Base-by-base conservation (phyloP, 805 yeast species). In the Zygotorulaspora danielsina region DNA sequence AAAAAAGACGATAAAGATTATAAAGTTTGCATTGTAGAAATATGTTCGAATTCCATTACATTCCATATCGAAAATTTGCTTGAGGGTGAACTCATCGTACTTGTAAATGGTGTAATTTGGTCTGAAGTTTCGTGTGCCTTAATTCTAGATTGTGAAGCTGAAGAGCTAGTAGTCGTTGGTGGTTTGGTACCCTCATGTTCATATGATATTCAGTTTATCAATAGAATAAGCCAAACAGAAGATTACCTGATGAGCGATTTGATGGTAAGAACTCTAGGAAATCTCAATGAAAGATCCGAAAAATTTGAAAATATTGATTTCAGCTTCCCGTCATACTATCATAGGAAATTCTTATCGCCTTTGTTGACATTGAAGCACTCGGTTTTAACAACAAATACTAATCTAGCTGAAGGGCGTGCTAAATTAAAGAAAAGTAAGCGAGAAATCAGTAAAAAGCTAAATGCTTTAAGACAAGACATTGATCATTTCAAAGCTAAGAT, bases 21-120 rank as follows among this genome's bases (percentile, higher is more conserved):
- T 41, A 57, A 55, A 46, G 67, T 63, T 19, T 67, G 74, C 48
- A 69, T 75, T 27, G 69, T 71, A 51, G 71, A 70, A 45, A 73
- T 75, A 11, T 76, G 76, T 16, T 72, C 75, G 24, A 75, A 78
- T 7, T 60, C 75, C 15, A 64, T 76, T 25, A 73, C 73, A 2
- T 73, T 76, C 47, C 76, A 72, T 42, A 57, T 76, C 22, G 66
- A 70, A 35, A 69, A 74, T 36, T 68, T 69, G 13, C 55, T 59
- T 32, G 64, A 67, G 39, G 69, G 70, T 35, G 71, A 63, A 39
- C 54, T 72, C 5, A 62, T 67, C 32, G 71, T 70, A 9, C 61
- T 67, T 39, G 85, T 81, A 4, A 81, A 81, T 50, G 86, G 85
- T 16, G 71, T 81, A 16, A 69, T 75, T 10, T 81, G 88, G 88